Evolutionary conservation across 2,329 filamentous ascomycete genomes (phyloP).

Genomic region (Colletotrichum lindemuthianum): DNA sequence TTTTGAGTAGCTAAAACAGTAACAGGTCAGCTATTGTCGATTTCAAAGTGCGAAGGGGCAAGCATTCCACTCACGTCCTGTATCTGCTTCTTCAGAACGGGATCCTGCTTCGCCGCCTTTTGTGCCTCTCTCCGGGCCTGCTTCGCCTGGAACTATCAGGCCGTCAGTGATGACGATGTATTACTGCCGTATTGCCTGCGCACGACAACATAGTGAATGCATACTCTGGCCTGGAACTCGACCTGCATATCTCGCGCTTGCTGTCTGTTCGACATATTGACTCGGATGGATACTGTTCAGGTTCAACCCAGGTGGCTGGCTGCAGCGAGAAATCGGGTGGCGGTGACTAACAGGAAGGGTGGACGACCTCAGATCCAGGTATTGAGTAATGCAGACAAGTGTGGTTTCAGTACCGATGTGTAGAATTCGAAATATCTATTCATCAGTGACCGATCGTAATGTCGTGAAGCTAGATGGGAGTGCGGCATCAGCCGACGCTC

Average conservation of each 20-base stretch:
- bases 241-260: conserved; percentile 69
- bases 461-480: no score
- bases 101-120: conserved; percentile 70
- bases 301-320: background rate
- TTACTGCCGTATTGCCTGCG: background rate
- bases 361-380: no score
- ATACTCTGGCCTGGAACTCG: conserved; percentile 69
- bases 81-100: conserved; percentile 70
- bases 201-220: conserved; percentile 18
- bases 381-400: no score
- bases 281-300: background rate
- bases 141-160: conserved; percentile 66
- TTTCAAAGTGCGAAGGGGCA: background rate
- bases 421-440: no score
- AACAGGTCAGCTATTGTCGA: background rate
- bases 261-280: conserved; percentile 68
- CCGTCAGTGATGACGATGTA: background rate
- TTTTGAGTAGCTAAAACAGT: conserved; percentile 60
- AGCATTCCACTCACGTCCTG: conserved; percentile 55
- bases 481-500: no score
- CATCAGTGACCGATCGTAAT: no score
- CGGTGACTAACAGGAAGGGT: background rate
- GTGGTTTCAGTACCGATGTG: no score
- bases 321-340: conserved; percentile 3
- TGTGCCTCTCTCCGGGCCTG: conserved; percentile 69